Conservation (phyloP, 2,329 filamentous ascomycete genomes). For the Cordyceps pruinosa region DNA sequence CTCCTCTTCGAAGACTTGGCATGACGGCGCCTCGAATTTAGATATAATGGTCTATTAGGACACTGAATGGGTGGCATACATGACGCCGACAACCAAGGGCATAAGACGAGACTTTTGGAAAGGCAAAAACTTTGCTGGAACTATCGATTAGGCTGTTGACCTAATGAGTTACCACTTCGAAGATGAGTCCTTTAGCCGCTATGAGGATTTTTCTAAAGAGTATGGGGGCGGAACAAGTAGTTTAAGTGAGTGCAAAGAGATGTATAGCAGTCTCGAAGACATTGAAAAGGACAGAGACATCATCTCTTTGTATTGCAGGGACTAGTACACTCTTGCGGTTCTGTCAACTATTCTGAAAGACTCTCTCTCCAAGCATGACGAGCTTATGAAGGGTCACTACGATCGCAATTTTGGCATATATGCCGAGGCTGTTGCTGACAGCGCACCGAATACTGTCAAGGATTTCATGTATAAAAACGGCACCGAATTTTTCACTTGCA, state of each 20-base stretch:
- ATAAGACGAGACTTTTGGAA: neutral
- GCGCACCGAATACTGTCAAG: neutral
- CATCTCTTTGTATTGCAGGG: neutral
- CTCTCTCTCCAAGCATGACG: neutral
- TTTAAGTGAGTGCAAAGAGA: neutral
- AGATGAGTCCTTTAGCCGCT: neutral
- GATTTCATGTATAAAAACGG: neutral
- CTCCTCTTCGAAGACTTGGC: slow-evolving; percentile 1
- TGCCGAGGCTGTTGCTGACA: neutral
- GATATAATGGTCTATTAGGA: slow-evolving; percentile 1
- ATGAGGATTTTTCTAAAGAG: neutral
- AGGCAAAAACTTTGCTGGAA: slow-evolving; percentile 15
- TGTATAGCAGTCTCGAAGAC: neutral
- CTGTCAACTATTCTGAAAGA: neutral
- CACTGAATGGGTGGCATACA: slow-evolving; percentile 17
- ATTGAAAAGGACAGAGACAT: neutral
- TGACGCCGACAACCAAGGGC: slow-evolving; percentile 13
- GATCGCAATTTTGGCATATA: neutral
- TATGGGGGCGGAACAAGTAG: neutral
- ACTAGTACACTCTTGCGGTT: neutral
- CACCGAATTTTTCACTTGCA: neutral
- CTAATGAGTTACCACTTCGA: neutral
- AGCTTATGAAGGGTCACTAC: neutral
- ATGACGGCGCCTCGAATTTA: neutral
- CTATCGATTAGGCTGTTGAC: slow-evolving; percentile 18